Conservation (phyloP, 2,329 filamentous ascomycete species). For the Alternaria sp. region DNA sequence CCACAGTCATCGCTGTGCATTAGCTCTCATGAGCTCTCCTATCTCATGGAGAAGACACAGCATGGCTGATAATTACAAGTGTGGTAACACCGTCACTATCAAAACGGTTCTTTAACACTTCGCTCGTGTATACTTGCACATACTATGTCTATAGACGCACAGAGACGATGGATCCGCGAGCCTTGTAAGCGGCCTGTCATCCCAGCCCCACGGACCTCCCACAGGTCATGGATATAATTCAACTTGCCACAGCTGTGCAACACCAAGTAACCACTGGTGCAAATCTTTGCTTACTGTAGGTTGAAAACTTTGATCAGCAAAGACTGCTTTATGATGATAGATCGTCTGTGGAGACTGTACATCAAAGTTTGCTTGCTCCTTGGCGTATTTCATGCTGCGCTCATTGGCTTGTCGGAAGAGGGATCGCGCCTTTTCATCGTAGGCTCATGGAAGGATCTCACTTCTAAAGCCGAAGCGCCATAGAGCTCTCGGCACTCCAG, state of each 20-base stretch:
- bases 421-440: background rate
- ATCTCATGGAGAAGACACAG: conserved; percentile 14
- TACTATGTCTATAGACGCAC: conserved; percentile 2
- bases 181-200: conserved; percentile 24
- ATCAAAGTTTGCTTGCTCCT: conserved; percentile 19
- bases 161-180: conserved; percentile 18
- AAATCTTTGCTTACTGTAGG: background rate
- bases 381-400: conserved; percentile 8
- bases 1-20: background rate
- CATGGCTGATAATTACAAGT: conserved; percentile 18
- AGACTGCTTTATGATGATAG: conserved; percentile 3
- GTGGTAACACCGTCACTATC: conserved; percentile 19
- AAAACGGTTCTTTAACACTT: conserved; percentile 14
- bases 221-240: conserved; percentile 1
- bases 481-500: background rate
- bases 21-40: background rate
- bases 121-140: conserved; percentile 4
- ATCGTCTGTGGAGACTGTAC: conserved; percentile 6
- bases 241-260: conserved; percentile 4
- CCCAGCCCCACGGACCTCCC: conserved; percentile 2
- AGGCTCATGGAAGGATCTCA: background rate
- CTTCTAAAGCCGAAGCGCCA: background rate
- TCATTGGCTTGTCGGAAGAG: conserved; percentile 1
- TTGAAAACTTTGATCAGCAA: background rate
- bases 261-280: conserved; percentile 3